A percentile compares a stretch with the other conserved stretches of the same genome.
Conservation (phyloP, 1,284 basidiomycete species). For the Boletus sp. region DNA sequence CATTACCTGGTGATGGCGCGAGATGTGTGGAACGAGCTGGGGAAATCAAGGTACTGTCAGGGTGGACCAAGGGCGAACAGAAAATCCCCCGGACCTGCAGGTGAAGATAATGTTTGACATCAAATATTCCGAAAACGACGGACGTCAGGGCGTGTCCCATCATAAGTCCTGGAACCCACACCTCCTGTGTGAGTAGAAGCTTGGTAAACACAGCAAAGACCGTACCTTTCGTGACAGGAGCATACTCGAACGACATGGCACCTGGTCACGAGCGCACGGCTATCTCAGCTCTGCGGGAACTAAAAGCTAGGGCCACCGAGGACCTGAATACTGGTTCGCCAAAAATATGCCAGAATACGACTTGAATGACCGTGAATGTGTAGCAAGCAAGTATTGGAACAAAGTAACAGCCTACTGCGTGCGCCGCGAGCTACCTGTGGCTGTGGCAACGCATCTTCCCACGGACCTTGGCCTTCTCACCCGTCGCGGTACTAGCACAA, state of each 20-base stretch:
- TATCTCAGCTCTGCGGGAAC: background rate
- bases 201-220: background rate
- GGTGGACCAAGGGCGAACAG: slow-evolving; percentile 12
- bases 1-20: slow-evolving; percentile 67
- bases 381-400: background rate
- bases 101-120: slow-evolving; percentile 87
- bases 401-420: too few species aligned
- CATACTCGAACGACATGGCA: slow-evolving; percentile 77
- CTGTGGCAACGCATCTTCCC: slow-evolving; percentile 10
- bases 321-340: background rate
- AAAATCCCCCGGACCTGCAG: slow-evolving; percentile 61
- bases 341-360: slow-evolving; percentile 1
- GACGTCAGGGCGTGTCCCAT: slow-evolving; percentile 70
- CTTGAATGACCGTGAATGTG: background rate
- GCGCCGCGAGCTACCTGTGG: slow-evolving; percentile 8
- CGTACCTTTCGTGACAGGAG: slow-evolving; percentile 76
- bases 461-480: too few species aligned
- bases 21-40: slow-evolving; percentile 72
- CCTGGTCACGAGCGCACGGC: background rate
- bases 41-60: slow-evolving; percentile 14
- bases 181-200: slow-evolving; percentile 1
- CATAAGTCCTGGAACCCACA: slow-evolving; percentile 66
- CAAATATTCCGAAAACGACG: slow-evolving; percentile 74
- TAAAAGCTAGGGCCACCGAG: background rate
- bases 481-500: background rate